Percentiles rank a stretch among this genome's conserved stretches.
phyloP scores from a whole-genome alignment of 306 rosid species.

The Corylus heterophylla region DNA sequence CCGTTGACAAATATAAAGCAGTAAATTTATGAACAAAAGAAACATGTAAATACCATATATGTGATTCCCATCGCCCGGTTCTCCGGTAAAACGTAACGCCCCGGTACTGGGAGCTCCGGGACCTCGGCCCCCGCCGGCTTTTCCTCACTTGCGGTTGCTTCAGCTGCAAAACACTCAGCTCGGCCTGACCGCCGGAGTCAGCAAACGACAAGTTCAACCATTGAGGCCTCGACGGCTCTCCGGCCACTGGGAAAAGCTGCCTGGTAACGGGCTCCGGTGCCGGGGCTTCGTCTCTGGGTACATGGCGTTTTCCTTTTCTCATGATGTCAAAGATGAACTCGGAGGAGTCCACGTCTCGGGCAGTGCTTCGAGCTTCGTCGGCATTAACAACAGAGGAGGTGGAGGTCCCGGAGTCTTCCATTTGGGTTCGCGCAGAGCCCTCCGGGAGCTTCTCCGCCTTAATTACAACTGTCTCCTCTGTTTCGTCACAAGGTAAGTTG shows the following conservation, averaged over 20 bases:
- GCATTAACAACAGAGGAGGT: constrained; percentile 48
- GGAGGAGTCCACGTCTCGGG: constrained; percentile 34
- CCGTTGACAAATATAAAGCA: neutral
- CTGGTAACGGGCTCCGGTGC: constrained; percentile 23
- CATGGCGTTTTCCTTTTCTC: constrained; percentile 20
- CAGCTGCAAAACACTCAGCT: constrained; percentile 42
- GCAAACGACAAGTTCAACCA: constrained; percentile 51
- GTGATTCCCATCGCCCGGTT: constrained; percentile 75
- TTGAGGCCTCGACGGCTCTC: constrained; percentile 35
- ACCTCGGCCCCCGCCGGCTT: constrained; percentile 57
- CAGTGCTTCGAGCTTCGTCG: constrained; percentile 34
- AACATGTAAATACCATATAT: constrained; percentile 46
- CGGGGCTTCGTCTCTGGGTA: neutral
- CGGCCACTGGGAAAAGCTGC: constrained; percentile 39
- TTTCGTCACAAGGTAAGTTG: constrained; percentile 9
- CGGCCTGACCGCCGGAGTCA: constrained; percentile 28
- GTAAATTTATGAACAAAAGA: neutral
- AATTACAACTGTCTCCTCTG: constrained; percentile 1
- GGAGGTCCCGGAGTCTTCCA: constrained; percentile 43
- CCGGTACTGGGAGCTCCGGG: constrained; percentile 65
- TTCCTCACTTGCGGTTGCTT: constrained; percentile 40
- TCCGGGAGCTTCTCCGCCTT: constrained; percentile 18
- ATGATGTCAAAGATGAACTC: constrained; percentile 48
- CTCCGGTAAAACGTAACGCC: constrained; percentile 65
- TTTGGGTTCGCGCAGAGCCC: constrained; percentile 1